Evolutionary conservation across 257 asterid genomes (phyloP).

Genomic region (Ehretia macrophylla): DNA sequence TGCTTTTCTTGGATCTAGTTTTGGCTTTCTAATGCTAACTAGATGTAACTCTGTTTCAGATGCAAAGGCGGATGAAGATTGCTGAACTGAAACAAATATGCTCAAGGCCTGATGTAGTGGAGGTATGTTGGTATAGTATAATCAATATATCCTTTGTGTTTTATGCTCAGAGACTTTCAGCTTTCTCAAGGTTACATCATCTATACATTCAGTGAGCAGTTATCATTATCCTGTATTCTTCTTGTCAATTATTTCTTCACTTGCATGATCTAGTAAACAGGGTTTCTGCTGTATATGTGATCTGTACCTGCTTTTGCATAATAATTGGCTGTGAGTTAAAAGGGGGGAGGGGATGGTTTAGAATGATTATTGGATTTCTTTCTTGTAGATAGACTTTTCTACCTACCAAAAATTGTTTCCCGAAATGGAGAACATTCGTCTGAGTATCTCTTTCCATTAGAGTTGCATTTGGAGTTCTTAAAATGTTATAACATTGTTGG

Average conservation of each 20-base stretch:
- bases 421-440: too few species aligned
- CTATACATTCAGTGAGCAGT: not conserved
- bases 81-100: conserved; percentile 81
- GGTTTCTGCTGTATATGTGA: not conserved
- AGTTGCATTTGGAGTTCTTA: too few species aligned
- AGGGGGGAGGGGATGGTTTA: too few species aligned
- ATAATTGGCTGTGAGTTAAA: too few species aligned
- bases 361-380: too few species aligned
- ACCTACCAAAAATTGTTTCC: too few species aligned
- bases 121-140: conserved; percentile 36
- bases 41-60: conserved; percentile 37
- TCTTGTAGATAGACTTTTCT: too few species aligned
- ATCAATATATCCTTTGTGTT: not conserved
- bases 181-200: not conserved
- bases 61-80: conserved; percentile 90
- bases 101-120: conserved; percentile 89
- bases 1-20: not conserved
- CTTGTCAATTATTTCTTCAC: not conserved
- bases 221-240: not conserved
- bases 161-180: conserved; percentile 1
- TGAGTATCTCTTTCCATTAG: too few species aligned
- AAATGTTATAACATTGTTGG: too few species aligned
- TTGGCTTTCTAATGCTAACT: conserved; percentile 11
- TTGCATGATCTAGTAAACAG: not conserved
- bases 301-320: too few species aligned